These are phyloP conservation scores for Sporothrix mexicana DNA, from an alignment of 2,329 filamentous ascomycete genomes.

Conservation along the genomic window DNA sequence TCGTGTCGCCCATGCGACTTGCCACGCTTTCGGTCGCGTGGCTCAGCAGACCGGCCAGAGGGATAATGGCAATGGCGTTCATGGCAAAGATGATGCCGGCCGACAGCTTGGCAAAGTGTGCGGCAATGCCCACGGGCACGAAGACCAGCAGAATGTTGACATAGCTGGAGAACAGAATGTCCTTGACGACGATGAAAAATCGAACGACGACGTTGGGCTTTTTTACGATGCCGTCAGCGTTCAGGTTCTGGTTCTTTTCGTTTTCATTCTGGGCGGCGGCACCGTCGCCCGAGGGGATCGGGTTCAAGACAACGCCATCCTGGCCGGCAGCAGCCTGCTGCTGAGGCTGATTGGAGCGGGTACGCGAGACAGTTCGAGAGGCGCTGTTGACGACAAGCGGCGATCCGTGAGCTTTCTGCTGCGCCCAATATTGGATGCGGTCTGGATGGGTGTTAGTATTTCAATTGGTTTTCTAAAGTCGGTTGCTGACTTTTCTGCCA, in stretches of 20 bases:
- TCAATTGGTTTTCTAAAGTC: not conserved
- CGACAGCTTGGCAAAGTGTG: conserved; percentile 50
- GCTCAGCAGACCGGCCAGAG: conserved; percentile 80
- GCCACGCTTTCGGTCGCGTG: conserved; percentile 91
- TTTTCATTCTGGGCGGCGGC: conserved; percentile 12
- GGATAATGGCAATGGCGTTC: conserved; percentile 77
- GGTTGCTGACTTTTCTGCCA: too few relatives aligned
- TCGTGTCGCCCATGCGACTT: conserved; percentile 77
- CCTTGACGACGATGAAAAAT: conserved; percentile 56
- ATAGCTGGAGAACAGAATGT: conserved; percentile 65
- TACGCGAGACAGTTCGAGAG: not conserved
- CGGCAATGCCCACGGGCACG: conserved; percentile 70
- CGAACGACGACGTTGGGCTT: conserved; percentile 38
- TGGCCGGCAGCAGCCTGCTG: not conserved
- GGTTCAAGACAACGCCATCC: conserved; percentile 10
- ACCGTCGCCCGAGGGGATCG: not conserved
- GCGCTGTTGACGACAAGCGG: conserved; percentile 35
- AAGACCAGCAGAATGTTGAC: conserved; percentile 72
- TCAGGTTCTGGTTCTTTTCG: conserved; percentile 28
- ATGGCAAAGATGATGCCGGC: conserved; percentile 61
- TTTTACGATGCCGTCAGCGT: not conserved
- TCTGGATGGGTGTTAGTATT: conserved; percentile 36
- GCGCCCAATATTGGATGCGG: conserved; percentile 43
- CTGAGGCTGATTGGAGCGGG: conserved; percentile 9
- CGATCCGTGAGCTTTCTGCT: conserved; percentile 42